These are phyloP conservation scores for Drechslerella coelobrocha DNA, from an alignment of 2,329 filamentous ascomycete species.

Conservation along the genomic window DNA sequence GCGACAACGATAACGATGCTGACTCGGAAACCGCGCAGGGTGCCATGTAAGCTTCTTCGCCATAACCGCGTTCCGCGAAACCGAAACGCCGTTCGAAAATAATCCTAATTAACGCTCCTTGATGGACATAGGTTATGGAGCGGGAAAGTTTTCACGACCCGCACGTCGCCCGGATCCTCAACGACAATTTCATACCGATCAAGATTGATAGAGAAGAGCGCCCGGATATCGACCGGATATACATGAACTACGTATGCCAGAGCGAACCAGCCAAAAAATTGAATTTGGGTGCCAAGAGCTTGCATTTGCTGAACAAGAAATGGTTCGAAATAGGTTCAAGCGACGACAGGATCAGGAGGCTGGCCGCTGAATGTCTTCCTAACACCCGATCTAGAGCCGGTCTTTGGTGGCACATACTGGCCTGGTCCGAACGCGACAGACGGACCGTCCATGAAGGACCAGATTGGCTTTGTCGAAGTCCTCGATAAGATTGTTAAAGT, in stretches of 20 bases:
- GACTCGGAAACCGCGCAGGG: slow-evolving; percentile 56
- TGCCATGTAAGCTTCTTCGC: slow-evolving; percentile 57
- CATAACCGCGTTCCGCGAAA: slow-evolving; percentile 5
- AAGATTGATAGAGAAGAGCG: slow-evolving; percentile 88
- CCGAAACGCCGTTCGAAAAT: neutral
- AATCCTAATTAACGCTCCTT: neutral
- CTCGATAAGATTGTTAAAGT: slow-evolving; percentile 75
- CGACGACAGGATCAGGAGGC: slow-evolving; percentile 76
- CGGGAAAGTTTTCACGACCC: slow-evolving; percentile 87
- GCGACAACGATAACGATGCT: neutral
- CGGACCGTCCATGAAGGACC: slow-evolving; percentile 61
- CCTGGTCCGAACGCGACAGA: slow-evolving; percentile 73
- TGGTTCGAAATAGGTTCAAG: slow-evolving; percentile 67
- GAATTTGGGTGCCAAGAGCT: neutral
- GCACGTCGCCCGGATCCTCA: slow-evolving; percentile 80
- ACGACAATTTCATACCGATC: slow-evolving; percentile 86
- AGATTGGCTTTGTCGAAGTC: slow-evolving; percentile 82
- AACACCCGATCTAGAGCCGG: slow-evolving; percentile 87
- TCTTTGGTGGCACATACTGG: slow-evolving; percentile 97
- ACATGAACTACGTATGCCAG: slow-evolving; percentile 91
- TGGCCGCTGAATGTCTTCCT: slow-evolving; percentile 98
- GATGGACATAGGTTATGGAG: slow-evolving; percentile 73
- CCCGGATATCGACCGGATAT: slow-evolving; percentile 91
- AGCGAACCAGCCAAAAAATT: too few species aligned
- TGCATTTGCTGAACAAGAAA: neutral